Evolutionary conservation across 805 yeast genomes (phyloP), one percentile per base, ranked within the genome.

Genomic region (Kurtzmaniella cleridarum): DNA sequence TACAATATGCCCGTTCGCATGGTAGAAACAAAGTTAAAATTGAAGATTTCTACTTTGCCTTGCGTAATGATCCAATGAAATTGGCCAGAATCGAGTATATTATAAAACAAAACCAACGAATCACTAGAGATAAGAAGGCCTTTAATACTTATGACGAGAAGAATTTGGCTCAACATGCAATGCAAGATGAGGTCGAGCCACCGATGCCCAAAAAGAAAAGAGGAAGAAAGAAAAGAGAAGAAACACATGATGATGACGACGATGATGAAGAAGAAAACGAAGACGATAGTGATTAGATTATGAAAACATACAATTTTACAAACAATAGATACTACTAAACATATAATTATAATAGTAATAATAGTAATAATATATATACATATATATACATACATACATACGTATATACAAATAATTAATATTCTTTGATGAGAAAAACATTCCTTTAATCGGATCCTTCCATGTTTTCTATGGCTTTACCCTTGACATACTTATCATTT

Each of bases 401-500:
- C n/a, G n/a, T 20, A 20, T 20, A 20, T 20, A 20, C 24, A 20
- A 8, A 5, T 20, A 20, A 5, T 20, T 20, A 20, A 20, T 20
- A 20, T 8, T 20, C 24, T 5, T 20, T 8, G 5, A 20, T 20
- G 24, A 5, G n/a, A 20, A 20, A 20, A 5, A 20, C 24, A 20
- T 8, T n/a, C 24, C 8, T 20, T 20, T 20, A 20, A 20, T 20
- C 24, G 24, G 14, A 6, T 4, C n/a, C 30, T 5, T 53, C 55
- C 30, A 53, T 43, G 39, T 71, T 75, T 46, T 75, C 76, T 39
- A 77, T 62, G 3, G 79, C 73, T 48, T 77, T 71, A 1, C 83
- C 83, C 37, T 68, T 67, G 10, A 78, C 77, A 43, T 77, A 79
- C 42, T 69, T 67, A 46, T 78, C 80, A 41, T 75, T 75, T 50